Conservation (phyloP, 495 filamentous ascomycete species). For the Aspergillus hancockii region DNA sequence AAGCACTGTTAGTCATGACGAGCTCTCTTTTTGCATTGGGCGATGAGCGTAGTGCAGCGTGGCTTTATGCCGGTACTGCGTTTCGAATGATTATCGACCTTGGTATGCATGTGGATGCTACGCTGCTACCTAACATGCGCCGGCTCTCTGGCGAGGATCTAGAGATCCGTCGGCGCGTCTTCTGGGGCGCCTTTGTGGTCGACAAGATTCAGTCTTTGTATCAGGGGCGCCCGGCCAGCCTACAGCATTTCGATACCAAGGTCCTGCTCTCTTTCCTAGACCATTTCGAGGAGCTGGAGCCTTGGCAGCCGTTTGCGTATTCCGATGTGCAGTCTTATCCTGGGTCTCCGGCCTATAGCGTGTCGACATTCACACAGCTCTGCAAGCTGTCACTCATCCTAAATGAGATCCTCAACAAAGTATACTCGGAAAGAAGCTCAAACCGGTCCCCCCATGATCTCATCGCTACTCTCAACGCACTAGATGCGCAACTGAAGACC, state of each 20-base stretch:
- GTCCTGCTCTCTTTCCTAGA: constrained; percentile 24
- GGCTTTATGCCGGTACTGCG: constrained; percentile 47
- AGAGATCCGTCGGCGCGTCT: constrained; percentile 42
- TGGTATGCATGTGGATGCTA: constrained; percentile 41
- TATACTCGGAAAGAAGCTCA: no score
- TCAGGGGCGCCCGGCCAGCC: constrained; percentile 25
- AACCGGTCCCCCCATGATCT: no score
- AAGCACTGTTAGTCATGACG: no score
- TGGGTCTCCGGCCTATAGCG: constrained; percentile 23
- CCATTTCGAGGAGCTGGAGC: constrained; percentile 29
- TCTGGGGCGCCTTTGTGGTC: constrained; percentile 41
- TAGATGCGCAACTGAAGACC: no score
- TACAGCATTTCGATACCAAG: constrained; percentile 16
- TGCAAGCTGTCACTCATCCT: constrained; percentile 29
- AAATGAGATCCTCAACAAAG: constrained; percentile 18
- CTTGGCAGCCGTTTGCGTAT: constrained; percentile 19
- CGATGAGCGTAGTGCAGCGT: no score
- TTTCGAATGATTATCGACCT: constrained; percentile 51
- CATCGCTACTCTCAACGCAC: no score
- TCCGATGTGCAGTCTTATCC: background rate
- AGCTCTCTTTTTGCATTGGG: no score
- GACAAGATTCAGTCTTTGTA: constrained; percentile 42
- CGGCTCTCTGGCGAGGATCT: constrained; percentile 38
- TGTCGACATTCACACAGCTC: constrained; percentile 28
- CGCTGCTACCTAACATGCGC: background rate